Evolutionary conservation across 495 filamentous ascomycete genomes (phyloP).

Genomic region (Venustampulla echinocandica): DNA sequence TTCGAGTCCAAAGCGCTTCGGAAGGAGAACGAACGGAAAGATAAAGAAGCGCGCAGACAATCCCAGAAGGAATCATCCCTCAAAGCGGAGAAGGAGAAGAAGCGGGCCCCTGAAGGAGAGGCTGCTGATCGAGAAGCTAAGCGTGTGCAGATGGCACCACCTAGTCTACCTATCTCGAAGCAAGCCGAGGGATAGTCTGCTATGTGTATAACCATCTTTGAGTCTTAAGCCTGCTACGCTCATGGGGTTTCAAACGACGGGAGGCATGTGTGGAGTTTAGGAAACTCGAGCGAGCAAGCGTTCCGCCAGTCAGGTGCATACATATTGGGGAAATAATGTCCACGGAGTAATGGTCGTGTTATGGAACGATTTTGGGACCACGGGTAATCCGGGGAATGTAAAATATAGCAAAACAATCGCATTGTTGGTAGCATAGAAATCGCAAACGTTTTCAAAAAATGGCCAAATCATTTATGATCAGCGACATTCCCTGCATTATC

Average conservation of each 20-base stretch:
- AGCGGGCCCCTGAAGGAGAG: constrained; percentile 16
- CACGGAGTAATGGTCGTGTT: background rate
- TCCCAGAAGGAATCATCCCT: constrained; percentile 16
- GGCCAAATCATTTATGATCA: too few relatives aligned
- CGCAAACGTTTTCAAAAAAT: background rate
- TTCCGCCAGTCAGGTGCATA: too few relatives aligned
- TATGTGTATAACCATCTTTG: too few relatives aligned
- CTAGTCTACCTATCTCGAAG: constrained; percentile 3
- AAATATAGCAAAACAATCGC: background rate
- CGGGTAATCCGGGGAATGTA: background rate
- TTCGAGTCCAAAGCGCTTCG: constrained; percentile 95
- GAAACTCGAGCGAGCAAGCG: too few relatives aligned
- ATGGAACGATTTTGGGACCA: background rate
- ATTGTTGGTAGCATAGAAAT: background rate
- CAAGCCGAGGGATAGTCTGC: background rate
- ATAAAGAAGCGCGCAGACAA: constrained; percentile 47
- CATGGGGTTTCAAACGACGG: too few relatives aligned
- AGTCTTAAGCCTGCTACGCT: too few relatives aligned
- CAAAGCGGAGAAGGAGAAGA: constrained; percentile 23
- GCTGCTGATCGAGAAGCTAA: constrained; percentile 15
- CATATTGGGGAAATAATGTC: background rate
- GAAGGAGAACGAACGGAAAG: constrained; percentile 75
- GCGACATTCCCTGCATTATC: too few relatives aligned
- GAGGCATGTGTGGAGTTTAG: too few relatives aligned
- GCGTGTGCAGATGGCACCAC: constrained; percentile 12